phyloP scores from a whole-genome alignment of 805 yeast species.

The Candida cerambycidarum region DNA sequence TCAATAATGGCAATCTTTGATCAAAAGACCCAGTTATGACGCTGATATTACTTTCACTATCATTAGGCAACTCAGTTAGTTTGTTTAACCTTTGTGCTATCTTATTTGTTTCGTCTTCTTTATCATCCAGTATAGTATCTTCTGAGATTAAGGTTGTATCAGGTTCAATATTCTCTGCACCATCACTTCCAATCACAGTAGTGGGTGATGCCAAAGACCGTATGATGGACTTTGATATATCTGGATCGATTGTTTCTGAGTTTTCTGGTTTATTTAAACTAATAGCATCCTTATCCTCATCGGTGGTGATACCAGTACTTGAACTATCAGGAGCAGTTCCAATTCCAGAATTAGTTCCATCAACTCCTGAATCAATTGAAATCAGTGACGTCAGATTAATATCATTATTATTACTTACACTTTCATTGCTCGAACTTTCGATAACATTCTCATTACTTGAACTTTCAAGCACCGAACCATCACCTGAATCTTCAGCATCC shows the following conservation, averaged over 20 bases:
- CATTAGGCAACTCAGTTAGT: slow-evolving; percentile 11
- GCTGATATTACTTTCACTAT: slow-evolving; percentile 17
- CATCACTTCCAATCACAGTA: no score
- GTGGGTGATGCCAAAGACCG: no score
- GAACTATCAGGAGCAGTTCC: slow-evolving; percentile 8
- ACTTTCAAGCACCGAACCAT: background rate
- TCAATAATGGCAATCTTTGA: slow-evolving; percentile 18
- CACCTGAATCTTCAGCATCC: background rate
- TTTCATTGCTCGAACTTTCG: slow-evolving; percentile 1
- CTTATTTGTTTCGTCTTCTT: background rate
- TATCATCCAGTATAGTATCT: background rate
- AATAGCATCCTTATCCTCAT: slow-evolving; percentile 10
- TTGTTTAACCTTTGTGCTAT: background rate
- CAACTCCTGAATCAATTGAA: slow-evolving; percentile 5
- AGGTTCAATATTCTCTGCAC: background rate
- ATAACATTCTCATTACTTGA: background rate
- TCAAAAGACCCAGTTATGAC: slow-evolving; percentile 18
- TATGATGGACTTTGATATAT: background rate
- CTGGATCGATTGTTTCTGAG: background rate
- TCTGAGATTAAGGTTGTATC: no score
- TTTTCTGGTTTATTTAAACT: background rate
- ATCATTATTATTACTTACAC: background rate
- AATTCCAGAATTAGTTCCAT: slow-evolving; percentile 3
- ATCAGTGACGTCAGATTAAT: slow-evolving; percentile 3
- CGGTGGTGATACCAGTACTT: slow-evolving; percentile 11